phyloP scores from a whole-genome alignment of 1,139 yeast species.

The Arxiozyma bovina region DNA sequence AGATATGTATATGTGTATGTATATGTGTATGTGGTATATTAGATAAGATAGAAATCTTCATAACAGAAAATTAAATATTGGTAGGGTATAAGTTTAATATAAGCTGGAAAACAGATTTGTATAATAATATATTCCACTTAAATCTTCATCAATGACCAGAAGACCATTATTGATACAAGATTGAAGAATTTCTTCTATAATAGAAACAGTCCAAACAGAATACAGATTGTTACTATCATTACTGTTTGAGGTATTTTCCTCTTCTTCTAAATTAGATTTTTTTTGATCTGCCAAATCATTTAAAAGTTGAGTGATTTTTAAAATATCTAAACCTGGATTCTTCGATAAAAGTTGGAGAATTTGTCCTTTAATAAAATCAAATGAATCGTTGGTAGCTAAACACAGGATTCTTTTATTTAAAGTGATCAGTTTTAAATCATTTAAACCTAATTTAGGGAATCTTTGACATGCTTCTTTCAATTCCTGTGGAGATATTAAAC shows the following conservation, averaged over 20 bases:
- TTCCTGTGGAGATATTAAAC: constrained; percentile 51
- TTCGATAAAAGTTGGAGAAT: constrained; percentile 30
- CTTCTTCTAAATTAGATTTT: too few relatives aligned
- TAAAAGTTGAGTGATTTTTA: constrained; percentile 23
- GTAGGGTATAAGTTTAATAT: neutral
- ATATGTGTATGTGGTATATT: neutral
- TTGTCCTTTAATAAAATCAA: constrained; percentile 35
- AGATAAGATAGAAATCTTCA: neutral
- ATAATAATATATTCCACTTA: constrained; percentile 28
- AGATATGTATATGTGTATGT: neutral
- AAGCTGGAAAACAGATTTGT: constrained; percentile 11
- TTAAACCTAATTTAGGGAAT: constrained; percentile 41
- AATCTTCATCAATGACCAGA: constrained; percentile 53
- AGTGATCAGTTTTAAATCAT: constrained; percentile 36
- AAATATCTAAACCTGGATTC: constrained; percentile 22
- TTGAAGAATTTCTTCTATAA: constrained; percentile 60
- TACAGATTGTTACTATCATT: neutral
- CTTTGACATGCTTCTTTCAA: constrained; percentile 42
- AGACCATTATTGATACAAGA: constrained; percentile 49
- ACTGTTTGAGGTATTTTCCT: neutral
- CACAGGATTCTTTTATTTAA: constrained; percentile 39
- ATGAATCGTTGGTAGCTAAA: constrained; percentile 24
- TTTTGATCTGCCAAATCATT: constrained; percentile 32
- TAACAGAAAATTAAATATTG: neutral
- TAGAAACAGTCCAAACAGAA: constrained; percentile 58